Base-by-base conservation (phyloP, 2,329 filamentous ascomycete species). In the Exophiala spinifera region DNA sequence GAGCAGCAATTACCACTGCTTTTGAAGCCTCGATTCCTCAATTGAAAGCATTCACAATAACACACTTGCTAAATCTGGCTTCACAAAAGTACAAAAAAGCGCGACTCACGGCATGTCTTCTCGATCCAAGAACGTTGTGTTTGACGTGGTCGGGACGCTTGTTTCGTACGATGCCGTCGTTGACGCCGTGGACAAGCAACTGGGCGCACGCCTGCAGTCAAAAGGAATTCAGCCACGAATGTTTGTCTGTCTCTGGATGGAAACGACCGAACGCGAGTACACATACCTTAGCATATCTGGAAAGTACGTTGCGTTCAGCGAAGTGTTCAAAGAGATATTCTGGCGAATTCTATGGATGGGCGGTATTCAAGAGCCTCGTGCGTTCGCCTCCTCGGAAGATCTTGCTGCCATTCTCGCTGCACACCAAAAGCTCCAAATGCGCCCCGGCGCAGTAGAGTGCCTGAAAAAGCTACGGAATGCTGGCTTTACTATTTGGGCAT, bases 401-500 rank as follows among this genome's bases (percentile, higher is more conserved):
- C 66, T 72, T 1, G 67, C 69, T 25, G 66, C 72, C 14, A 66
- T 74, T 54, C 44, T 46, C 13, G 56, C 64, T 5, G 66, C 68
- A 4, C 76, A 76, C 48, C 45, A 56, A 4, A 55, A 54, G 10
- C 57, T 69, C 3, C 58, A 65, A 17, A 56, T 73, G 23, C 60
- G 74, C 1, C 65, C 69, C 3, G 74, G 70, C 0, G 67, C 67
- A 0, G 65, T 64, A 8, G 70, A 75, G 48, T 71, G 69, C 49
- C 66, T 76, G 3, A 60, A 70, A 37, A 66, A 68, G 19, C 64
- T 83, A 39, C 66, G 75, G 3, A 69, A 67, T 0, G 69, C 66
- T 0, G 76, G 79, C 0, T 82, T 80, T 56, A 77, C 74, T 0
- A 73, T 81, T 3, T 83, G 79, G 79, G 75, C 72, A 28, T 69